Base-by-base conservation (phyloP, 1,139 yeast genomes). In the Torulaspora globosa region DNA sequence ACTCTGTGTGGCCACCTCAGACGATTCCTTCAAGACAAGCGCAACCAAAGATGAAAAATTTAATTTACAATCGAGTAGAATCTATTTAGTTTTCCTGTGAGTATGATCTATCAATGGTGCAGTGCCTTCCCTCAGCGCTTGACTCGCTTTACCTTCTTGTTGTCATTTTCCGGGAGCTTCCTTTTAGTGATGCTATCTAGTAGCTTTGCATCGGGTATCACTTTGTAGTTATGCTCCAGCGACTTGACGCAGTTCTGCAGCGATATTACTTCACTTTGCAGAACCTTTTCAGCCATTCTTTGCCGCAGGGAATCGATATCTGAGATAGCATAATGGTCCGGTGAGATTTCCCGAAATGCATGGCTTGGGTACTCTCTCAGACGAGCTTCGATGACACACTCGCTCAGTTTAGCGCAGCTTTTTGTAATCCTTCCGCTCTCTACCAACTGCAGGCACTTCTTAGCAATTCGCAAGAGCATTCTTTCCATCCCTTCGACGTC, bases 1-100 rank as follows among this genome's bases (percentile, higher is more conserved):
- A 32, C 60, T 86, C 37, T 85, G 80, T 0, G 73, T 83, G 10
- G 92, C 78, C 2, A 74, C 82, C 3, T 76, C 84, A 48, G 87
- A 82, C 57, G 88, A 82, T 56, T 68, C 75, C 5, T 80, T 69
- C 54, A 70, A 70, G 49, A 70, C 71, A 0, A 49, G 55, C 36
- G 60, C 70, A 0, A 47, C 56, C 1, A 41, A 55, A 1, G 52
- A 58, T 14, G 53, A 52, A 23, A 50, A 44, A n/a, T 32, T 28
- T n/a, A 45, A 54, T 28, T 43, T 57, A 32, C 58, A 57, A 36
- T 52, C 59, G 10, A 60, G 66, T 36, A 47, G 47, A 27, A 44
- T 59, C 18, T 62, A 60, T 47, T 33, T 56, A 30, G 48, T 48
- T 11, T 48, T 43, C 27, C 43, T 48, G 16, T 41, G 27, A 37